Base-by-base conservation (phyloP, 805 yeast species). In the Kuraishia floccosa region DNA sequence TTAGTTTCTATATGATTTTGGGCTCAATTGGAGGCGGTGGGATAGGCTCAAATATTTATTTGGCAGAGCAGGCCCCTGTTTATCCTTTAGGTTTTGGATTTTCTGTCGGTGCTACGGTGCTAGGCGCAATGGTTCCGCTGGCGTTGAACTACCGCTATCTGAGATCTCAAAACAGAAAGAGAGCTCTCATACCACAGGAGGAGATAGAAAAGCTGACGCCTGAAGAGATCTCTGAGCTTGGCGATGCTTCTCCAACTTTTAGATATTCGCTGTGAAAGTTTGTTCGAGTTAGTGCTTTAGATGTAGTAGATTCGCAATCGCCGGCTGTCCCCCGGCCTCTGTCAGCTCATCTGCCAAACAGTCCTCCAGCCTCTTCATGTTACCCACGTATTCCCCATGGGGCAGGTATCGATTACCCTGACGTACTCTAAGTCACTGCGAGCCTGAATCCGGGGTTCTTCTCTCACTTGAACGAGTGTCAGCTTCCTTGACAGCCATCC, bases 41-140 rank as follows among this genome's bases (percentile, higher is more conserved):
- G 3, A 47, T 63, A 35, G 58, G 61, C 19, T 61, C 63, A 17
- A 68, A 63, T 39, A 55, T 64, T 17, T 65, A 63, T 43, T 20
- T 39, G 6, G 35, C 35, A 6, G 24, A 43, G 60, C 21, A 40
- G 40, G 8, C 41, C 64, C 6, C 65, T 3, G 32, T 65, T 4
- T 63, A 56, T 34, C 39, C 33, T 8, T 40, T 60, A 17, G 68
- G 70, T 3, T 55, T 61, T 35, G 51, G 56, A 2, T 59, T 59
- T 33, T 54, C 66, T 8, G 37, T 61, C 17, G 66, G 66, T 4
- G 40, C 54, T 22, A 35, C 49, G 30, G 40, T 42, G 3, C 8
- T 39, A 18, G 46, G 43, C 5, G 16, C 18, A n/a, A 6, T 26
- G 20, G 5, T 18, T 4, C 20, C 28, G 6, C 9, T 14, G 17